A percentile compares a stretch with the other conserved stretches of the same genome.
These are phyloP conservation scores for Emericellopsis terricola DNA, from an alignment of 495 filamentous ascomycete genomes.

Conservation along the genomic window DNA sequence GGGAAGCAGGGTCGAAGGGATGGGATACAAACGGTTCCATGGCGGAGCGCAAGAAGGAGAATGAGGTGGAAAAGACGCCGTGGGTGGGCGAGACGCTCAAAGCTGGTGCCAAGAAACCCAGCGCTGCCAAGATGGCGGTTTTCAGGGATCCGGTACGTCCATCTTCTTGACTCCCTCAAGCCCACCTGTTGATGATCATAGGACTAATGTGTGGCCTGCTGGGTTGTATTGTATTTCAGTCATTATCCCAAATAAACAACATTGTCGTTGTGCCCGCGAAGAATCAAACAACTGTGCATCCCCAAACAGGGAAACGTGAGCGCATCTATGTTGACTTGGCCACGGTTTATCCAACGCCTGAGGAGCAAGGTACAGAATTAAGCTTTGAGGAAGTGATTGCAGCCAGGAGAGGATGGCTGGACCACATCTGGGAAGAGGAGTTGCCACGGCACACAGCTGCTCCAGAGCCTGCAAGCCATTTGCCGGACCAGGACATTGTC, in stretches of 20 bases:
- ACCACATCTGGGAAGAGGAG: constrained; percentile 47
- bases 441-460: constrained; percentile 8
- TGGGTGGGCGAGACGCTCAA: constrained; percentile 89
- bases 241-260: constrained; percentile 28
- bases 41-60: constrained; percentile 84
- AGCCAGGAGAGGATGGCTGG: constrained; percentile 57
- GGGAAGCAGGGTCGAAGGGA: constrained; percentile 39
- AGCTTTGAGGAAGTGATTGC: constrained; percentile 89
- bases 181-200: constrained; percentile 74
- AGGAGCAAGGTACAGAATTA: constrained; percentile 48
- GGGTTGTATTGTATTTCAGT: constrained; percentile 36
- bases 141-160: constrained; percentile 91
- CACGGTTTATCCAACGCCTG: constrained; percentile 60
- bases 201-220: constrained; percentile 73
- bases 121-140: constrained; percentile 65
- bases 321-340: constrained; percentile 74
- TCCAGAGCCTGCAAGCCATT: constrained; percentile 9
- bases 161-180: constrained; percentile 10
- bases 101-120: constrained; percentile 58
- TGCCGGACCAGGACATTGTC: constrained; percentile 5
- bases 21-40: constrained; percentile 88
- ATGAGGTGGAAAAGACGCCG: constrained; percentile 66
- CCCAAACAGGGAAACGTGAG: constrained; percentile 60
- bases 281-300: constrained; percentile 59
- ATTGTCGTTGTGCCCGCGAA: constrained; percentile 30